A percentile compares a stretch with the other conserved stretches of the same genome.
These are phyloP conservation scores for Komagataella populi DNA, from an alignment of 805 yeast species.

Conservation along the genomic window DNA sequence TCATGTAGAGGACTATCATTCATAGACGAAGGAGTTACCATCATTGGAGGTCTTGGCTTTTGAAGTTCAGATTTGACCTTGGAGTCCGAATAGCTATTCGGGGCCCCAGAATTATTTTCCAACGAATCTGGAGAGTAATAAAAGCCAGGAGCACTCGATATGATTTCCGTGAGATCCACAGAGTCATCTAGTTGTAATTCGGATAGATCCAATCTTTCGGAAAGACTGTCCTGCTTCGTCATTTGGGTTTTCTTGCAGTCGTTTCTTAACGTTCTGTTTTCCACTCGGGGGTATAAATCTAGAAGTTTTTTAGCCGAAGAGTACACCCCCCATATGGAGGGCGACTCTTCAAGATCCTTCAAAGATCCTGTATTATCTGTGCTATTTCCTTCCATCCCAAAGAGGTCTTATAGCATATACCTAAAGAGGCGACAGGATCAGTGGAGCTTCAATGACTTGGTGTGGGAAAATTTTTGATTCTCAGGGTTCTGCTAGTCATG, in stretches of 20 bases:
- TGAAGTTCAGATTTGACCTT: not conserved
- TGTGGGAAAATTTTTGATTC: not conserved
- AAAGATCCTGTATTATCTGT: not conserved
- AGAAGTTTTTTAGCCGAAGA: conserved; percentile 17
- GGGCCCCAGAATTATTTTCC: conserved; percentile 1
- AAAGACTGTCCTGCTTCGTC: not conserved
- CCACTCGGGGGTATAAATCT: conserved; percentile 19
- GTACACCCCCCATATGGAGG: conserved; percentile 22
- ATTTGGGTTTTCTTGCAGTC: conserved; percentile 13
- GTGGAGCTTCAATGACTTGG: not conserved
- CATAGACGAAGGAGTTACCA: not conserved
- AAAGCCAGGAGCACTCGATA: conserved; percentile 9
- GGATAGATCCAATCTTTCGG: conserved; percentile 1
- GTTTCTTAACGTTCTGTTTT: conserved; percentile 16
- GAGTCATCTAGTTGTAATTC: conserved; percentile 2
- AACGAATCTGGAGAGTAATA: conserved; percentile 9
- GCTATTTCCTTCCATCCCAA: not conserved
- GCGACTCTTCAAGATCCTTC: not conserved
- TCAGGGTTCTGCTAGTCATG: not conserved
- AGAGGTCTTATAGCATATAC: not conserved
- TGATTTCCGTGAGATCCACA: conserved; percentile 5
- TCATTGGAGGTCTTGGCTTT: not conserved
- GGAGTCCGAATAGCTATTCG: not conserved
- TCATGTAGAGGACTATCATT: not conserved
- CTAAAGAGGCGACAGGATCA: not conserved